phyloP scores from a whole-genome alignment of 2,329 filamentous ascomycete species.

The Aspergillus ochraceoroseus region DNA sequence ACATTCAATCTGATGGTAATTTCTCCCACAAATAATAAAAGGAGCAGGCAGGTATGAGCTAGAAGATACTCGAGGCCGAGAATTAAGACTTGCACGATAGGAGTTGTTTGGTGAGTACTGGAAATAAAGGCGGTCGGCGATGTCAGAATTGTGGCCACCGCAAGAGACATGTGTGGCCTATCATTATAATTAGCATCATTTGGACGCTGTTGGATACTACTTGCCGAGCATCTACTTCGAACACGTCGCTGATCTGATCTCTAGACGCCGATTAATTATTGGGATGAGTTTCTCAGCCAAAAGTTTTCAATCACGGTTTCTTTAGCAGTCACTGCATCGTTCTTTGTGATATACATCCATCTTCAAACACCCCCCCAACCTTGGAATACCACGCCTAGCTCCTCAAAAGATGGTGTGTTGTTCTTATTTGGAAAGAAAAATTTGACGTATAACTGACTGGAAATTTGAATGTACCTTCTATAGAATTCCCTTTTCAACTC shows the following conservation, averaged over 20 bases:
- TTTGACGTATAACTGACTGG: conserved; percentile 1
- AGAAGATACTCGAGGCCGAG: too few species aligned
- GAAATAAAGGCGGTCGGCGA: conserved; percentile 33
- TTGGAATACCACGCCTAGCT: too few species aligned
- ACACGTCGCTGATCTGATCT: conserved; percentile 13
- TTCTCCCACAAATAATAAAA: too few species aligned
- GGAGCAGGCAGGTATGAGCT: too few species aligned
- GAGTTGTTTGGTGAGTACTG: background rate
- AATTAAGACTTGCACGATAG: too few species aligned
- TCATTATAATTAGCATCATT: conserved; percentile 16
- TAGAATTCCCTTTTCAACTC: conserved; percentile 83
- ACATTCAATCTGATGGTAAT: too few species aligned
- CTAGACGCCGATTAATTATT: background rate
- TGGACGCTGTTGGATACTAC: background rate
- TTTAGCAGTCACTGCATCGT: background rate
- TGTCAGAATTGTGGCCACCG: conserved; percentile 27
- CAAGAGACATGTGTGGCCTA: conserved; percentile 37
- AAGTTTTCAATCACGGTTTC: background rate
- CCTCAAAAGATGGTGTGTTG: too few species aligned
- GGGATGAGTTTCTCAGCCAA: background rate
- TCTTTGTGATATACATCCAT: background rate
- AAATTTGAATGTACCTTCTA: background rate
- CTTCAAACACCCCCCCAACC: too few species aligned
- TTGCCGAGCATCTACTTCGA: conserved; percentile 3
- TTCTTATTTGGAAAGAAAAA: too few species aligned